phyloP scores from a whole-genome alignment of 495 filamentous ascomycete species.

The Podospora pseudopauciseta region DNA sequence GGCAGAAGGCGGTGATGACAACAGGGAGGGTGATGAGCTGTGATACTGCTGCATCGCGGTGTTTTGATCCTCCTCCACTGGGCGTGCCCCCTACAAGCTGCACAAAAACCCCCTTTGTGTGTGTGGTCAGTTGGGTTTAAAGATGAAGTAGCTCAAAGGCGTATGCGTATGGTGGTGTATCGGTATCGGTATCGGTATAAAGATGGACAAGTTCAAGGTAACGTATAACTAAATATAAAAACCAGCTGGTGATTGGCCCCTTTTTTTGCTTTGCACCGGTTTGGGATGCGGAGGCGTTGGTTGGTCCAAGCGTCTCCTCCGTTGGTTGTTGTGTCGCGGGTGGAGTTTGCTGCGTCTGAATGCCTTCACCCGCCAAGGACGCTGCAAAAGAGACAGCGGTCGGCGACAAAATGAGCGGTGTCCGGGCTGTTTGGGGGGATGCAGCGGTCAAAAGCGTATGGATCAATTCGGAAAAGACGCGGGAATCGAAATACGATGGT shows the following conservation, averaged over 20 bases:
- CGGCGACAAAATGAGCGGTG: constrained; percentile 25
- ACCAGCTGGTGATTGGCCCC: constrained; percentile 10
- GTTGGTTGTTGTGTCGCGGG: constrained; percentile 7
- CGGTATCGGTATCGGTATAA: too few relatives aligned
- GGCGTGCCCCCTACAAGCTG: constrained; percentile 9
- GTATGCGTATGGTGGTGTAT: background rate
- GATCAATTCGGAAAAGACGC: constrained; percentile 32
- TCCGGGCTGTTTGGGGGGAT: constrained; percentile 15
- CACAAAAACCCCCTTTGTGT: background rate
- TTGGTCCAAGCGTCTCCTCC: constrained; percentile 15
- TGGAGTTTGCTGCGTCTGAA: constrained; percentile 34
- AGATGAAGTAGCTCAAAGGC: background rate
- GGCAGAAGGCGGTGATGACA: constrained; percentile 35
- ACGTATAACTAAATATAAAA: constrained; percentile 1
- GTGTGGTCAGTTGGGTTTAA: background rate
- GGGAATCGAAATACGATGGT: constrained; percentile 23
- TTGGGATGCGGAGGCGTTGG: constrained; percentile 1
- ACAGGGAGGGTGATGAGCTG: constrained; percentile 36
- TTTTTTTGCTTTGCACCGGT: background rate
- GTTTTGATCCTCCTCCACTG: constrained; percentile 18
- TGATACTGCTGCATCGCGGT: constrained; percentile 26
- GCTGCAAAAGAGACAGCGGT: constrained; percentile 22
- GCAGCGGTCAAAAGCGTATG: constrained; percentile 17
- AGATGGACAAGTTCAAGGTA: background rate
- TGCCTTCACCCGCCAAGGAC: constrained; percentile 38